Conservation (phyloP, 768 basidiomycete genomes). For the Phylloporus arenicola region DNA sequence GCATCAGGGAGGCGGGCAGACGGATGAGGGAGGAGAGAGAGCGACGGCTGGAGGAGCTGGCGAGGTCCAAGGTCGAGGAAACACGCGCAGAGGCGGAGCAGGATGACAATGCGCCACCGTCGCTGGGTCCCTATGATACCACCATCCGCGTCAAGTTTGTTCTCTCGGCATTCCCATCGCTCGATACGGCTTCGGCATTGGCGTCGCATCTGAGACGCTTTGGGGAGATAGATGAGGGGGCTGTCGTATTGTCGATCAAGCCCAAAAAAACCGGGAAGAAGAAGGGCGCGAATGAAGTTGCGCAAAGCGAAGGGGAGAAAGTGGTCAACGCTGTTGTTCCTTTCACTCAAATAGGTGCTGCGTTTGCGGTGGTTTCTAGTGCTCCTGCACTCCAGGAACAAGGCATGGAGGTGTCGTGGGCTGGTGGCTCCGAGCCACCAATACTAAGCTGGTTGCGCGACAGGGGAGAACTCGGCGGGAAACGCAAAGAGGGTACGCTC, state of each 20-base stretch:
- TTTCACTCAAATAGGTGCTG: constrained; percentile 70
- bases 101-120: constrained; percentile 50
- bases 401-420: constrained; percentile 72
- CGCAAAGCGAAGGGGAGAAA: constrained; percentile 40
- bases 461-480: constrained; percentile 55
- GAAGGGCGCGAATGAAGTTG: constrained; percentile 37
- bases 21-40: constrained; percentile 63
- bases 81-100: constrained; percentile 25
- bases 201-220: constrained; percentile 49
- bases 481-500: background rate
- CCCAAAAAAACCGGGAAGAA: constrained; percentile 39
- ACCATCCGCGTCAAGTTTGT: constrained; percentile 70
- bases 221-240: constrained; percentile 55
- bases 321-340: constrained; percentile 68
- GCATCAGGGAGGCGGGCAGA: constrained; percentile 71
- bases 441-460: constrained; percentile 69
- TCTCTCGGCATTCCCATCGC: constrained; percentile 44
- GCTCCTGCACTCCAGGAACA: constrained; percentile 45
- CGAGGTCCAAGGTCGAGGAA: constrained; percentile 30
- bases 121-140: constrained; percentile 64
- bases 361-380: constrained; percentile 71
- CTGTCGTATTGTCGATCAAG: constrained; percentile 66
- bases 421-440: constrained; percentile 62
- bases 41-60: constrained; percentile 42
- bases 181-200: constrained; percentile 17